These are phyloP conservation scores for Mortierella sp. DNA, from an alignment of 371 early-diverging fungal genomes.

Conservation along the genomic window DNA sequence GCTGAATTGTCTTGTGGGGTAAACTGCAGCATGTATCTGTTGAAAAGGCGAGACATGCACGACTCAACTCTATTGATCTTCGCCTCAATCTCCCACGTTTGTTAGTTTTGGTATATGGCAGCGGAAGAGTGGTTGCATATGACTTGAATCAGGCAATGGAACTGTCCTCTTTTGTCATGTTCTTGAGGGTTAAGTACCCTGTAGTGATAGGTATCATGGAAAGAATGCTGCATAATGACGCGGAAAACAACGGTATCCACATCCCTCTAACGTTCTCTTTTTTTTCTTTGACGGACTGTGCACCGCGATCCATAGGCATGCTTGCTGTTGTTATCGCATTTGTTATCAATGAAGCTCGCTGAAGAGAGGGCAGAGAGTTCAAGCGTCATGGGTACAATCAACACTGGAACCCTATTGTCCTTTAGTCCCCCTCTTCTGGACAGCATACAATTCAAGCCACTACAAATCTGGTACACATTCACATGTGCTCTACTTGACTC, in stretches of 20 bases:
- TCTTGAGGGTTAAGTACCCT: slow-evolving; percentile 31
- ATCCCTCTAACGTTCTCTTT: background rate
- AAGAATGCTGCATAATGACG: background rate
- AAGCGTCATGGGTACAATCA: background rate
- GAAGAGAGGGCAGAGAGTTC: slow-evolving; percentile 1
- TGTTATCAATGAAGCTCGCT: slow-evolving; percentile 48
- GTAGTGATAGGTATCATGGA: slow-evolving; percentile 42
- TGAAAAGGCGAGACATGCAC: background rate
- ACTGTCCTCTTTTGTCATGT: slow-evolving; percentile 10
- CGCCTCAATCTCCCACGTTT: background rate
- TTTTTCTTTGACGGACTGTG: background rate
- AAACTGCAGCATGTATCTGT: background rate
- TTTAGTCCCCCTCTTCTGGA: no score
- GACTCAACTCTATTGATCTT: no score
- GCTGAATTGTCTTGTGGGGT: background rate
- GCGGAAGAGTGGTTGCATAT: slow-evolving; percentile 21
- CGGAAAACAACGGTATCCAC: background rate
- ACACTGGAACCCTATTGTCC: no score
- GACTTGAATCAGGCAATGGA: slow-evolving; percentile 26
- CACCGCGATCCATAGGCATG: slow-evolving; percentile 30
- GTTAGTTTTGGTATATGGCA: slow-evolving; percentile 35
- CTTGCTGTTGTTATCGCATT: slow-evolving; percentile 46
- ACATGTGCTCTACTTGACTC: no score
- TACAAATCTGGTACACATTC: no score
- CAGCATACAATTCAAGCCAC: no score